Percentiles rank a stretch among this genome's conserved stretches.
These are phyloP conservation scores for Leccinum longicurvipes DNA, from an alignment of 768 basidiomycete species.

Conservation along the genomic window DNA sequence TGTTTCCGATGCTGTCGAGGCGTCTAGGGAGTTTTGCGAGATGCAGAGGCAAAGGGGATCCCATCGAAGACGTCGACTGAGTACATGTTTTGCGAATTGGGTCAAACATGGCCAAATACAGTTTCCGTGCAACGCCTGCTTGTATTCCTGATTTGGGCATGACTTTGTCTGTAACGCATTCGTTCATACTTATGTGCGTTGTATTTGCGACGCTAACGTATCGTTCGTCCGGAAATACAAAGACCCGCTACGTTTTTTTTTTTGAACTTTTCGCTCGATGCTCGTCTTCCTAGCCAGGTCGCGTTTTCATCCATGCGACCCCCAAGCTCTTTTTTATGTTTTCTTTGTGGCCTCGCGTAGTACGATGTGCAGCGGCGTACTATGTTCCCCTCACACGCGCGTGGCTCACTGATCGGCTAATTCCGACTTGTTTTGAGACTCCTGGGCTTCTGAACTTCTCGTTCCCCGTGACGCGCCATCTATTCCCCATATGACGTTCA, in stretches of 20 bases:
- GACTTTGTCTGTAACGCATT: conserved; percentile 15
- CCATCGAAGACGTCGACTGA: conserved; percentile 36
- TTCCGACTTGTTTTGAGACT: background rate
- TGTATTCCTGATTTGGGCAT: conserved; percentile 32
- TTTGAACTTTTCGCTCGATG: background rate
- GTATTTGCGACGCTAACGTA: background rate
- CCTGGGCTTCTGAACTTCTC: background rate
- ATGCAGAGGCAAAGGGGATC: conserved; percentile 38
- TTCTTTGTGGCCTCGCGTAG: background rate
- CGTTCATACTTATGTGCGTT: background rate
- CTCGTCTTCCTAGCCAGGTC: background rate
- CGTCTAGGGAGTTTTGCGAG: conserved; percentile 48
- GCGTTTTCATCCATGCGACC: background rate
- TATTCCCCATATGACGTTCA: conserved; percentile 15
- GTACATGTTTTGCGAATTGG: conserved; percentile 8
- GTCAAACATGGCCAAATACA: conserved; percentile 8
- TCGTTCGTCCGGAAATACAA: conserved; percentile 12
- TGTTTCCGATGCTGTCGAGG: conserved; percentile 49
- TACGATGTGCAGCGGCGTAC: too few relatives aligned
- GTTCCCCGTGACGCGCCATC: too few relatives aligned
- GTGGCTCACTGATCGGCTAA: background rate
- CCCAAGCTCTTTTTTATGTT: background rate
- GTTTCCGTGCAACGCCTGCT: conserved; percentile 12
- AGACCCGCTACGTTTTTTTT: background rate
- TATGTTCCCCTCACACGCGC: background rate